Conservation (phyloP, 148 eudicot species). For the Suaeda aralocaspica region DNA sequence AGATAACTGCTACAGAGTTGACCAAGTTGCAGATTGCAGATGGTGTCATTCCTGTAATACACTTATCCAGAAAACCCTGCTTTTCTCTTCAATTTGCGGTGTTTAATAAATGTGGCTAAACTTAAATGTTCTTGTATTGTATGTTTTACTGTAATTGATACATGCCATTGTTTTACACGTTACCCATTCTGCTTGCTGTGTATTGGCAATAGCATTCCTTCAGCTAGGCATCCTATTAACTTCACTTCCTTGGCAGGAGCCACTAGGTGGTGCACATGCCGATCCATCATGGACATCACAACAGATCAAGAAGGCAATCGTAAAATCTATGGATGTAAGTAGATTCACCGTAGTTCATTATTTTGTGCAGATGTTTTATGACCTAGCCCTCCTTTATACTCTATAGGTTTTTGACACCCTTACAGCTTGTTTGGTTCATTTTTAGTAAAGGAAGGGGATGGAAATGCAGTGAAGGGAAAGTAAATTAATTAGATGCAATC, state of each 20-base stretch:
- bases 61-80: not conserved
- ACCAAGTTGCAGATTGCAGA: constrained; percentile 56
- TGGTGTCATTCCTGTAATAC: constrained; percentile 59
- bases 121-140: not conserved
- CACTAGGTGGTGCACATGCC: constrained; percentile 89
- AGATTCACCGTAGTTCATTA: too few species aligned
- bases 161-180: not conserved
- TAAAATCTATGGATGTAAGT: constrained; percentile 84
- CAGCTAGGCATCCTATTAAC: not conserved
- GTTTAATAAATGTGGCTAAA: not conserved
- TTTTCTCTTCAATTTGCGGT: not conserved
- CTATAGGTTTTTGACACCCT: too few species aligned
- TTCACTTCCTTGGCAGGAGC: constrained; percentile 50
- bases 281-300: constrained; percentile 86
- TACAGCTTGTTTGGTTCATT: too few species aligned
- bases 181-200: not conserved
- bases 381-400: too few species aligned
- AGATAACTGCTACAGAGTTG: constrained; percentile 69
- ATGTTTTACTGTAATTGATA: not conserved
- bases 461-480: too few species aligned
- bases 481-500: too few species aligned
- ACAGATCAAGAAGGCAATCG: constrained; percentile 67
- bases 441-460: too few species aligned
- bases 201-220: not conserved
- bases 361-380: too few species aligned